Base-by-base conservation (phyloP, 768 basidiomycete species). In the Termitomyces sp. region DNA sequence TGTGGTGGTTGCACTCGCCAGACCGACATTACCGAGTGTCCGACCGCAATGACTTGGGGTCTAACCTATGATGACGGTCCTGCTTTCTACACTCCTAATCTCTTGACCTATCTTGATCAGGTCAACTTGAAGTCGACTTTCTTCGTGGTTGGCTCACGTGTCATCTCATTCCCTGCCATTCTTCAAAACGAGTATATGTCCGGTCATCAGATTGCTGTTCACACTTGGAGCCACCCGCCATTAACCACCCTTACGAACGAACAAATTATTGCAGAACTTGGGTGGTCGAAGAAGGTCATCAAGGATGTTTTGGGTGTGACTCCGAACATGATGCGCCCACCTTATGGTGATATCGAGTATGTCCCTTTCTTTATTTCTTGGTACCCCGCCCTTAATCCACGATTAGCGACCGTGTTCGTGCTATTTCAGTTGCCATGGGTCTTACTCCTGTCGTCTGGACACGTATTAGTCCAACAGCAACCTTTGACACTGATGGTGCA, bases 381-480 rank as follows among this genome's bases (percentile, higher is more conserved):
- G n/a, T 20, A 37, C 10, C 18, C 59, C 58, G 22, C 12, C 47
- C 34, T 47, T 66, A 46, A 65, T 26, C 29, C 33, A 20, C 26
- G 29, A 62, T 15, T 63, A 90, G 90, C 69, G 84, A 94, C 71
- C 89, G 93, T 65, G 91, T 96, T 31, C 88, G 92, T 64, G 88
- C 87, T 45, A 90, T 96, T 62, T 83, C 83, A 20, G 70, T 78
- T 51, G 90, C 92, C 47, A 92, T 95, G 92, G 87, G 87, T 39
- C 75, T 94, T 34, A 84, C 77, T 2, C 86, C 92, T 20, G 83
- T 94, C 65, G 88, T 96, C 65, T 95, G 93, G 92, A 89, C 89
- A 22, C 82, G 84, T 51, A 78, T 84, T 58, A 83, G 80, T 63
- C 68, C 81, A 18, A 61, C 70, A 10, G 77, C 79, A 1, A 86